Evolutionary conservation across 176 grass and related monocot species (phyloP), one percentile per base, ranked within the genome.

Genomic region (Phoenix dactylifera): DNA sequence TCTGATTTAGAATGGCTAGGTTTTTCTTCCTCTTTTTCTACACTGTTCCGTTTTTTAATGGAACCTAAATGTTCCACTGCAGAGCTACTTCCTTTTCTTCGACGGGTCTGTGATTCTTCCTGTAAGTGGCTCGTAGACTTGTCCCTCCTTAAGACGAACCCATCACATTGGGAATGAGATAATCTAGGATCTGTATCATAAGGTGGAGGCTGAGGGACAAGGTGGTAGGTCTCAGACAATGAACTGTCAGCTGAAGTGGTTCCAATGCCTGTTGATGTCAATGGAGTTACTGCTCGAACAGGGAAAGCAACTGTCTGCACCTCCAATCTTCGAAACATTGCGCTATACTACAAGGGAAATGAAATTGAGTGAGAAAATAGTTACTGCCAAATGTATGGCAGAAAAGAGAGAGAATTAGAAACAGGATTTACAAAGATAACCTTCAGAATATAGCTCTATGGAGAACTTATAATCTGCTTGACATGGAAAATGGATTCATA

Each of bases 121-220:
- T 95, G 85, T 3, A 68, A 77, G 17, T 85, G 79, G 52, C 83
- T 81, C 60, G 85, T 75, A 49, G 79, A 95, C 62, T 95, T 95
- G 0, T 95, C 90, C 65, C 85, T 78, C 79, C 85, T 86, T 51
- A 79, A 89, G 63, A 95, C 79, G 76, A 95, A 82, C 52, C 86
- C 85, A 58, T 80, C 85, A 73, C 80, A 71, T 79, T 83, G 85
- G 52, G 72, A 76, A 49, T 68, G 80, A 63, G 80, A 54, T 70
- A 76, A 88, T 80, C 85, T 83, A 70, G 85, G 63, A 65, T 88
- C 85, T 7, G 80, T 70, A 57, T 85, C 83, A 58, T 80, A 95
- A 54, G 82, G 76, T 26, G 54, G 85, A 63, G 79, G 82, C 63
- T 85, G 73, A 24, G 90, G 81, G 68, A 86, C 90, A 60, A 89